Percentiles rank a stretch among this genome's conserved stretches.
Evolutionary conservation across 192 early-diverging fungal species (phyloP).

Genomic region (Coemansia furcata): DNA sequence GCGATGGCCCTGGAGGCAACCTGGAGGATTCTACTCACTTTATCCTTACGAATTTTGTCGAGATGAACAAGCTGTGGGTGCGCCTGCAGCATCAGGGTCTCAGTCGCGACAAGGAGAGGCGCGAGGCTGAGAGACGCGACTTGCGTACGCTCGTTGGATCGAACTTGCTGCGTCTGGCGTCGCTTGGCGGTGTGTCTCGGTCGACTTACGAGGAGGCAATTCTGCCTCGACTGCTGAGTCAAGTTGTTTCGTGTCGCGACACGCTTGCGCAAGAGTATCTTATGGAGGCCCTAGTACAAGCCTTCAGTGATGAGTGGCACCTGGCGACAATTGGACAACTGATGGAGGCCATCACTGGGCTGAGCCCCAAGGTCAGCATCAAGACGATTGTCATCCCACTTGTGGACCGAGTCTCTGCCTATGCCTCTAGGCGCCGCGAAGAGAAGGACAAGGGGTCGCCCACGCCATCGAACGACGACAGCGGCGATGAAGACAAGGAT

Average conservation of each 20-base stretch:
- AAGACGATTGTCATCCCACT: constrained; percentile 96
- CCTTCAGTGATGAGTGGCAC: constrained; percentile 97
- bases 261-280: constrained; percentile 99
- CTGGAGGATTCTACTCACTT: constrained; percentile 93
- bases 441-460: constrained; percentile 40
- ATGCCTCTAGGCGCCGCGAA: constrained; percentile 81
- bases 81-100: constrained; percentile 96
- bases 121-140: constrained; percentile 95
- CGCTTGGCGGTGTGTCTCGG: constrained; percentile 85
- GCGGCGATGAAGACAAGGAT: neutral
- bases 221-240: constrained; percentile 88
- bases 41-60: constrained; percentile 95
- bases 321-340: constrained; percentile 85
- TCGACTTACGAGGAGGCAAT: constrained; percentile 82
- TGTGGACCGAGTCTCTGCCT: constrained; percentile 90
- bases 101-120: constrained; percentile 87
- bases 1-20: constrained; percentile 87
- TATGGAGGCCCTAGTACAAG: constrained; percentile 99
- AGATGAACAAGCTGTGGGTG: constrained; percentile 99
- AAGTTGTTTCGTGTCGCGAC: constrained; percentile 96
- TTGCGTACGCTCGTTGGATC: constrained; percentile 94
- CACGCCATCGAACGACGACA: constrained; percentile 16
- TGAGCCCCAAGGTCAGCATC: constrained; percentile 92
- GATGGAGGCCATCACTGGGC: constrained; percentile 84
- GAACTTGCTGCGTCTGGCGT: constrained; percentile 91